Base-by-base conservation (phyloP, 2,329 filamentous ascomycete species). In the Fusarium mexicanum region DNA sequence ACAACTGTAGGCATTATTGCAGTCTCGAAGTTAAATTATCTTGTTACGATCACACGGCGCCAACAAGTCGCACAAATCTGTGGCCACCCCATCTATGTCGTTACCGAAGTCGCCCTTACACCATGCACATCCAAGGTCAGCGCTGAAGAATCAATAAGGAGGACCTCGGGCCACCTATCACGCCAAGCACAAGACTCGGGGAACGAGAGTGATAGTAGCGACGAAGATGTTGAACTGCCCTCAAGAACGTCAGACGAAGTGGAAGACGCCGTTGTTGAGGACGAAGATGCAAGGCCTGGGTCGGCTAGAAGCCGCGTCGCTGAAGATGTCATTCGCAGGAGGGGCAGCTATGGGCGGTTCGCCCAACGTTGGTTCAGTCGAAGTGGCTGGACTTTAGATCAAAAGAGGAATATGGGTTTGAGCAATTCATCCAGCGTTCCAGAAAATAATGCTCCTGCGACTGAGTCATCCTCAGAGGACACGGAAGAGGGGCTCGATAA, bases 361-460 rank as follows among this genome's bases (percentile, higher is more conserved):
- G 94, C 96, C 1, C 90, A 95, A 72, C 91, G 92, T 68, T 99
- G 96, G 96, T 96, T 98, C 80, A 96, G 94, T 48, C 91, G 90
- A 73, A 92, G 91, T 70, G 95, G 94, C 1, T 96, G 95, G 93
- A 92, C 91, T 60, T 85, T 91, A 69, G 92, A 93, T 69, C 91
- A 91, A 74, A 90, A 91, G 76, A 88, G 92, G 33, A 89, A 89
- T 55, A 88, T 95, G 78, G 93, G 93, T 10, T 85, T 95, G 81
- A 93, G 90, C 75, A 83, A 83, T 63, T 80, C 84, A 16, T 35
- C 72, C 13, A 72, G 64, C 3, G 73, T 71, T 38, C 74, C 74
- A 24, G 75, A 74, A 58, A 61, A 67, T 17, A 65, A 60, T 29
- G 48, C 47, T 16, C 53, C 65, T 14, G 63, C 72, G 17, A 48